phyloP scores from a whole-genome alignment of 2,329 filamentous ascomycete genomes.

The Cercospora sp. region DNA sequence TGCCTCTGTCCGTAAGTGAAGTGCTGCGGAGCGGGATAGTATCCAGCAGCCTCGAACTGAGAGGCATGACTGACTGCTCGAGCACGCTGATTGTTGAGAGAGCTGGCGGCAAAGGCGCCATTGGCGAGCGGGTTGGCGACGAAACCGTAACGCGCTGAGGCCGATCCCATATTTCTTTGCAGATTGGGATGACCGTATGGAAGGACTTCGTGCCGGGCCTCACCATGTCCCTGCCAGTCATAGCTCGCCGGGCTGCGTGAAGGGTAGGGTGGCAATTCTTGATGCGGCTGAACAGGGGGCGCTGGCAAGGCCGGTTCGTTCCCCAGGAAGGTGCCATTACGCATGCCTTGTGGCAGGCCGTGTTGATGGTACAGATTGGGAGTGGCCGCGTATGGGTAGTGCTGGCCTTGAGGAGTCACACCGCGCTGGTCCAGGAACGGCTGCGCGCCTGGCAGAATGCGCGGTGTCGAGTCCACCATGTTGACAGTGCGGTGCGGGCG shows the following conservation, averaged over 20 bases:
- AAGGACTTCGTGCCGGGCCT: background rate
- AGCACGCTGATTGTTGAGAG: background rate
- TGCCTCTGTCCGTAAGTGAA: background rate
- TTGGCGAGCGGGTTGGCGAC: background rate
- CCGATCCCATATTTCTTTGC: background rate
- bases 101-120: background rate
- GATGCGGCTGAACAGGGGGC: background rate
- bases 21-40: background rate
- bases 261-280: background rate
- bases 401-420: background rate
- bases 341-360: background rate
- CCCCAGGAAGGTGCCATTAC: background rate
- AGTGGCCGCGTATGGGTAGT: background rate
- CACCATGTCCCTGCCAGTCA: background rate
- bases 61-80: background rate
- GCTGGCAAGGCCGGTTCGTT: background rate
- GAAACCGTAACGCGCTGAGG: background rate
- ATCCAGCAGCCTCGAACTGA: background rate
- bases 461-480: slow-evolving; percentile 2
- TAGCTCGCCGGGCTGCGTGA: background rate
- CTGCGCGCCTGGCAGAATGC: background rate
- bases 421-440: background rate
- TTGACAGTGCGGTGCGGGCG: background rate
- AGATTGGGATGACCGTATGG: background rate
- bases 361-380: background rate